Evolutionary conservation across 352 stramenopile genomes (phyloP).

Genomic region (Globisporangium acanthophoron): DNA sequence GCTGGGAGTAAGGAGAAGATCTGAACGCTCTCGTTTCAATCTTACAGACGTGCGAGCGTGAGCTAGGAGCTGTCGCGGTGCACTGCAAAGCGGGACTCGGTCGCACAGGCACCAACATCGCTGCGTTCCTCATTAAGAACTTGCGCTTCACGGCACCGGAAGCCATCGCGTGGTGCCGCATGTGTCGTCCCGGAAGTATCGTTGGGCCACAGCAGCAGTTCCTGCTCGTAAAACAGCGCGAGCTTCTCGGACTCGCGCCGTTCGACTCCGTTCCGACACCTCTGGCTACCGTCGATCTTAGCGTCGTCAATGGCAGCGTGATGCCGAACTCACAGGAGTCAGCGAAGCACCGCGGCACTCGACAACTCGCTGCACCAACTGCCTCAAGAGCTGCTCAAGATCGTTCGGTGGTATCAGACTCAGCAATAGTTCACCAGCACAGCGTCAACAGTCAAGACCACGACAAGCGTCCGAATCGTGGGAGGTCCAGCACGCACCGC

Average conservation of each 20-base stretch:
- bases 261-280: not conserved
- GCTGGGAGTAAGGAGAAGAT: not conserved
- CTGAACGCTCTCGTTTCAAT: not conserved
- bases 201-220: conserved; percentile 96
- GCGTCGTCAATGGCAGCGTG: too few relatives aligned
- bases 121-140: conserved; percentile 95
- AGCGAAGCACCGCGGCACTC: too few relatives aligned
- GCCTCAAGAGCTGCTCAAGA: too few relatives aligned
- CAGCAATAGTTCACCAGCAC: too few relatives aligned
- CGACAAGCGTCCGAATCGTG: too few relatives aligned
- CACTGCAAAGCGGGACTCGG: conserved; percentile 97
- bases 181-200: conserved; percentile 92
- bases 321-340: too few relatives aligned
- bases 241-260: not conserved
- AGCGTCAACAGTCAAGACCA: too few relatives aligned
- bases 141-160: conserved; percentile 91
- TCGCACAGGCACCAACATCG: conserved; percentile 94
- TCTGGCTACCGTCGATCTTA: not conserved
- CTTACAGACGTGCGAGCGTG: conserved; percentile 40
- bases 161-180: conserved; percentile 94
- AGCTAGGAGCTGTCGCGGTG: conserved; percentile 89
- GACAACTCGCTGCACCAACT: too few relatives aligned
- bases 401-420: too few relatives aligned
- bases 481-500: too few relatives aligned
- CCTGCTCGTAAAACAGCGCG: conserved; percentile 62